Evolutionary conservation across 305 asterid genomes (phyloP), one percentile per base, ranked within the genome.

Genomic region (Fraxinus latifolia): DNA sequence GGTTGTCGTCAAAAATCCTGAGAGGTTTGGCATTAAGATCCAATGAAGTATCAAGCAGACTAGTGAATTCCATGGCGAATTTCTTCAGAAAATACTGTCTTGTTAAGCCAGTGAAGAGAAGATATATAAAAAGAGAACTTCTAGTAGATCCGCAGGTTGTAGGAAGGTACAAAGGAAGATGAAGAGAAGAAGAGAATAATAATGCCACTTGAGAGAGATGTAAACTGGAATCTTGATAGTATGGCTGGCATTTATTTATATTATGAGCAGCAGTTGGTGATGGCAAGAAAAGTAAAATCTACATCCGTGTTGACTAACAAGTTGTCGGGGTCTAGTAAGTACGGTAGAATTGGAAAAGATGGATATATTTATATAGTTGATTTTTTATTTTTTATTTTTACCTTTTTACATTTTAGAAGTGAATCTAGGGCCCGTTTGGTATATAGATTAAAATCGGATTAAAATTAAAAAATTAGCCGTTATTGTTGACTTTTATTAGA

Each of bases 51-150:
- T 86, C 87, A 68, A 79, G 67, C 79, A 89, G 81, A 76, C 84
- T 85, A 2, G 90, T 70, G 71, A 81, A 88, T 29, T 89, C 92
- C 92, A 89, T 89, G 21, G 77, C 72, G 2, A 27, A 27, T n/a
- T 9, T 67, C 3, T 25, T 27, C 19, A 11, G 34, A 67, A 67
- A 5, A 67, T 25, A 67, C 25, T 25, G 4, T 67, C 33, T 67
- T 11, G 19, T 34, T 25, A 23, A 21, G 33, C n/a, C 74, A 71
- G 12, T 0, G 27, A 58, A 67, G 76, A 6, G 19, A 7, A 47
- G 27, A 29, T 21, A 31, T 17, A 55, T 53, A 34, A 31, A 31
- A 37, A 7, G 29, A 33, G 17, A 42, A 74, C 21, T 62, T 36
- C 29, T 78, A 55, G 78, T 31, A 58, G 76, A 23, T 75, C 27